Base-by-base conservation (phyloP, 2,329 filamentous ascomycete genomes). In the Alternaria sp. region DNA sequence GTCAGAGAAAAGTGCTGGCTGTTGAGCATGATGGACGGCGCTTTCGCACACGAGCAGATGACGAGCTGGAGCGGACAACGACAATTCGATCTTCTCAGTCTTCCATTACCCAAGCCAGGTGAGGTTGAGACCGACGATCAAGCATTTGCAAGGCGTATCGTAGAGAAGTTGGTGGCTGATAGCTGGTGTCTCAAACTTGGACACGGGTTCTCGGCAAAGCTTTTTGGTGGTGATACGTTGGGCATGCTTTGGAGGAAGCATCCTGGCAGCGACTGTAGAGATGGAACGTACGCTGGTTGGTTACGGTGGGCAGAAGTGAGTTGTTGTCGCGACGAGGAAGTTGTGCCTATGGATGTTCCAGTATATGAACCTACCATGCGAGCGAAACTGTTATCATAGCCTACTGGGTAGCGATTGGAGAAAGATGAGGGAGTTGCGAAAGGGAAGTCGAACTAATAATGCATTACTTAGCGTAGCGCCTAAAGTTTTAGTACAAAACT, bases 131-230 rank as follows among this genome's bases (percentile, higher is more conserved):
- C 60, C 14, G 73, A 69, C 2, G 82, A 85, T 41, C 86, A 88
- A 71, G 75, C 65, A 22, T 64, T 78, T 43, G 85, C 85, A 0
- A 78, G 83, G 32, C 74, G 81, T 62, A 83, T 87, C 52, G 84
- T 88, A 1, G 83, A 87, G 69, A 78, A 67, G 1, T 84, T 83
- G 59, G 70, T 87, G n/a, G 70, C 65, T 14, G 78, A 72, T 59
- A 86, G 84, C 63, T 87, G 85, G 69, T 82, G 81, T 1, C 84
- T 87, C 71, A 87, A 87, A 73, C 72, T 88, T 8, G 84, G 84
- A 0, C 85, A 86, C 63, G 85, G 85, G 0, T 66, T 87, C 25
- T 86, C 86, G 25, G 48, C 86, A 9, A 78, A 81, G 36, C 80
- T 87, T 0, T 73, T 81, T 27, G 82, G 82, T 5, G 63, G 54